Evolutionary conservation across 2,329 filamentous ascomycete species (phyloP).

Genomic region (Diaporthe aspalathi): DNA sequence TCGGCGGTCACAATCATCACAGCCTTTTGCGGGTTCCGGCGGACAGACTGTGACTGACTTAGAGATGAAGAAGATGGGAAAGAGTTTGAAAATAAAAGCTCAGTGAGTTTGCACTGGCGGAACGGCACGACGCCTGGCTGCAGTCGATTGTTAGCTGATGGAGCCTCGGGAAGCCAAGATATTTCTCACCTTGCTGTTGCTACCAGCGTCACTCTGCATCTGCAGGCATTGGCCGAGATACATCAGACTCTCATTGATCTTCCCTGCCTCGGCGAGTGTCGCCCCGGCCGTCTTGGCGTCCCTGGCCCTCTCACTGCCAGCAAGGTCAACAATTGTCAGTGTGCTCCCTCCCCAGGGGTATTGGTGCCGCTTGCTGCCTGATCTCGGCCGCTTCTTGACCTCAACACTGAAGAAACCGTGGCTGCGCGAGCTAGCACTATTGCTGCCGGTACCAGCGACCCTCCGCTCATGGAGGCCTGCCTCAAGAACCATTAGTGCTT

Average conservation of each 20-base stretch:
- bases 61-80: constrained; percentile 71
- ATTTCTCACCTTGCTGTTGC: constrained; percentile 73
- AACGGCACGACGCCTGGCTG: constrained; percentile 81
- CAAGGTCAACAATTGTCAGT: constrained; percentile 90
- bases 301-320: constrained; percentile 91
- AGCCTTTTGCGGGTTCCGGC: constrained; percentile 82
- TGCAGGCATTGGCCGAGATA: constrained; percentile 97
- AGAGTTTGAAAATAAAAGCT: constrained; percentile 88
- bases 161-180: too few relatives aligned
- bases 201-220: constrained; percentile 86
- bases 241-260: constrained; percentile 99
- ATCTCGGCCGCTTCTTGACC: constrained; percentile 79
- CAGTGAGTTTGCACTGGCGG: constrained; percentile 86
- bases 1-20: constrained; percentile 98
- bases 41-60: constrained; percentile 54
- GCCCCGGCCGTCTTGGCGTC: constrained; percentile 94
- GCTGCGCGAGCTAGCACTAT: constrained; percentile 90
- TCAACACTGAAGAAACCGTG: constrained; percentile 98
- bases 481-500: constrained; percentile 90
- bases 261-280: constrained; percentile 93
- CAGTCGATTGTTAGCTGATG: constrained; percentile 11
- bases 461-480: constrained; percentile 87
- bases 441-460: constrained; percentile 91
- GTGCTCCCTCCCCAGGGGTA: constrained; percentile 80
- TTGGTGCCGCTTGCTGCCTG: constrained; percentile 55